A percentile compares a stretch with the other conserved stretches of the same genome.
Evolutionary conservation across 306 rosid species (phyloP).

Genomic region (peach (Prunus persica)): DNA sequence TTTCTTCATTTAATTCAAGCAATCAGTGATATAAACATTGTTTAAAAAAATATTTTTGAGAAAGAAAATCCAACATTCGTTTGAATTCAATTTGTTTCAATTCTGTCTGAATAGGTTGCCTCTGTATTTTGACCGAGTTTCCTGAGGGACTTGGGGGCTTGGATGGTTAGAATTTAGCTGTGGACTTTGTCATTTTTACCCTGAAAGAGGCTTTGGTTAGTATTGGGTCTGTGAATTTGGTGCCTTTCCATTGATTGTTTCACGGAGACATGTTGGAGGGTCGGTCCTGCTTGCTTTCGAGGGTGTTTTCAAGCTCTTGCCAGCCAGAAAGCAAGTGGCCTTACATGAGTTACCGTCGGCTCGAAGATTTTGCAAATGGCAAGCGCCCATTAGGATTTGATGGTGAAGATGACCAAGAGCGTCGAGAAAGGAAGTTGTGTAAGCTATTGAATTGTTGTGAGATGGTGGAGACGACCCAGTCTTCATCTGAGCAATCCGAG

Average conservation of each 20-base stretch:
- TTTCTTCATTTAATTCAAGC: slow-evolving; percentile 22
- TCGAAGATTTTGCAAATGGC: slow-evolving; percentile 47
- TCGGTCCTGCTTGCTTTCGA: slow-evolving; percentile 55
- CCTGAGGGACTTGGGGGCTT: slow-evolving; percentile 32
- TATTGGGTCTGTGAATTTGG: slow-evolving; percentile 22
- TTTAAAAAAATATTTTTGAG: background rate
- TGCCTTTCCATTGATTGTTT: slow-evolving; percentile 18
- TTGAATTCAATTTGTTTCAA: slow-evolving; percentile 28
- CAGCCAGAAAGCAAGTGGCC: slow-evolving; percentile 62
- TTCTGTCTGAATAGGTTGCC: slow-evolving; percentile 44
- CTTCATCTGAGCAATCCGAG: slow-evolving; percentile 37
- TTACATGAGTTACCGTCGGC: slow-evolving; percentile 52
- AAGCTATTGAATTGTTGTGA: slow-evolving; percentile 42
- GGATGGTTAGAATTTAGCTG: slow-evolving; percentile 22
- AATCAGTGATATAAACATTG: background rate
- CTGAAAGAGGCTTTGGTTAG: slow-evolving; percentile 34
- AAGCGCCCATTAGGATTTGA: slow-evolving; percentile 55
- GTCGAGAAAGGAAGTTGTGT: slow-evolving; percentile 42
- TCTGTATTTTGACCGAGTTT: slow-evolving; percentile 34
- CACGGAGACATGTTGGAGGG: slow-evolving; percentile 81
- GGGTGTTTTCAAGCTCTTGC: slow-evolving; percentile 73
- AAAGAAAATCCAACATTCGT: slow-evolving; percentile 4
- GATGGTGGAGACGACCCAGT: slow-evolving; percentile 26
- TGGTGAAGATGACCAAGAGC: slow-evolving; percentile 33
- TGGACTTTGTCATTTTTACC: slow-evolving; percentile 23